Evolutionary conservation across 352 stramenopile genomes (phyloP), one percentile per base, ranked within the genome.

Genomic region (Phytophthora palmivora): DNA sequence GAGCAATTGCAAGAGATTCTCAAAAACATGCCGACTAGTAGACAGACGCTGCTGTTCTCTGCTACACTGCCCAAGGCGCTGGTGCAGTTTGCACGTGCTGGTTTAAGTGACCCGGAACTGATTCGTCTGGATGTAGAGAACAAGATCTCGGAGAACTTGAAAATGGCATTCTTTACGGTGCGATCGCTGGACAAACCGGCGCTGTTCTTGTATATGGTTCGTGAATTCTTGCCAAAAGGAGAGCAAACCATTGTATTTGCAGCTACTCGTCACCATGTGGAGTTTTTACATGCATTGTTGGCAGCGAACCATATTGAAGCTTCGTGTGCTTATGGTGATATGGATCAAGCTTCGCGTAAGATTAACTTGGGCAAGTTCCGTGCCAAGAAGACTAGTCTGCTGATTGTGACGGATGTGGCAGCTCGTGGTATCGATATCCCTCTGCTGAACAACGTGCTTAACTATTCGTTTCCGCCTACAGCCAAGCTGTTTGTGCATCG

Each of bases 171-270:
- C 74, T 96, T 99, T 50, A 98, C 92, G 0, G 95, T 98, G 58
- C 84, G 96, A 11, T 97, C 89, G 57, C 78, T 82, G 53, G 96
- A 99, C 65, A 99, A 99, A 69, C 84, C 97, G 1, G 97, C 96
- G 14, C 84, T 98, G 11, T 89, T 99, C 45, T 65, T 99, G 34
- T 98, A 99, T 74, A 83, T 99, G 46, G 70, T 99, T 47, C 79
- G 92, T 34, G 91, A 99, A 48, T 96, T 99, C 55, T 87, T 98
- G 59, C 88, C 91, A 8, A 75, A 82, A 45, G 82, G 88, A 24
- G 84, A 98, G 28, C 88, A 99, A 58, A 99, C 96, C 14, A 97
- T 99, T 33, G 91, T 99, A 28, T 99, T 99, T 69, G 94, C 94
- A 4, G 97, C 98, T 6, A 99, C 98, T 22, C 81, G 96, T 18